Conservation (phyloP, 2,329 filamentous ascomycete genomes). For the Alternaria ventricosa region DNA sequence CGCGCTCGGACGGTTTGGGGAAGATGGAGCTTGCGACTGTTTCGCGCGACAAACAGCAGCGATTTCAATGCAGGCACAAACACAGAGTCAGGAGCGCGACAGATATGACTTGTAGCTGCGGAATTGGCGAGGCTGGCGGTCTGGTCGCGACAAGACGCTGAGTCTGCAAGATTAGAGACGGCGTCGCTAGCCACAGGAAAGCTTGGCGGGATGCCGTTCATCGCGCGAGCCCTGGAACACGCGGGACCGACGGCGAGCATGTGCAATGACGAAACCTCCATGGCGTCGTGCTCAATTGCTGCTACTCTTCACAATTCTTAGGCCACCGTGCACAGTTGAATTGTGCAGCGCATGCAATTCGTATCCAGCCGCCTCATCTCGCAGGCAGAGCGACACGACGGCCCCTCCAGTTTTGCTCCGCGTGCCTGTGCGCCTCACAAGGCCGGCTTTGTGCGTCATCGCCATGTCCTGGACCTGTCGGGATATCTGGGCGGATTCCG, state of each 20-base stretch:
- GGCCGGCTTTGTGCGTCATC: constrained; percentile 11
- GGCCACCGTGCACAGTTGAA: constrained; percentile 16
- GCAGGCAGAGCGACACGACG: constrained; percentile 2
- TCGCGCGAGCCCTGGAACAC: constrained; percentile 6
- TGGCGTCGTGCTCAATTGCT: constrained; percentile 21
- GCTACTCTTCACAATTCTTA: not conserved
- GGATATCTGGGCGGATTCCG: not conserved
- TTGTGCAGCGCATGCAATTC: constrained; percentile 18
- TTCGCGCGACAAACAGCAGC: not conserved
- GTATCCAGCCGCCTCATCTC: not conserved
- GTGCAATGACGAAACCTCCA: constrained; percentile 27
- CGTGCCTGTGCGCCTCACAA: constrained; percentile 21
- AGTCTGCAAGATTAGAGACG: constrained; percentile 15
- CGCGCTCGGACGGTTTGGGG: constrained; percentile 31
- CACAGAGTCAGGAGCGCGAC: constrained; percentile 10
- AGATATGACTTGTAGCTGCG: constrained; percentile 3
- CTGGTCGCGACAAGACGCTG: constrained; percentile 11
- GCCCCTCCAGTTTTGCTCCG: constrained; percentile 26
- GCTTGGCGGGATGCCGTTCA: constrained; percentile 19
- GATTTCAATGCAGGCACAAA: constrained; percentile 16
- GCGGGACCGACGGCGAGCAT: constrained; percentile 10
- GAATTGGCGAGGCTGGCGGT: constrained; percentile 29
- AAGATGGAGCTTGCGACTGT: constrained; percentile 24
- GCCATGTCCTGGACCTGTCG: not conserved
- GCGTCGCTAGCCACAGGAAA: constrained; percentile 16